Base-by-base conservation (phyloP, 78 protist genomes). In the Guillardia theta region DNA sequence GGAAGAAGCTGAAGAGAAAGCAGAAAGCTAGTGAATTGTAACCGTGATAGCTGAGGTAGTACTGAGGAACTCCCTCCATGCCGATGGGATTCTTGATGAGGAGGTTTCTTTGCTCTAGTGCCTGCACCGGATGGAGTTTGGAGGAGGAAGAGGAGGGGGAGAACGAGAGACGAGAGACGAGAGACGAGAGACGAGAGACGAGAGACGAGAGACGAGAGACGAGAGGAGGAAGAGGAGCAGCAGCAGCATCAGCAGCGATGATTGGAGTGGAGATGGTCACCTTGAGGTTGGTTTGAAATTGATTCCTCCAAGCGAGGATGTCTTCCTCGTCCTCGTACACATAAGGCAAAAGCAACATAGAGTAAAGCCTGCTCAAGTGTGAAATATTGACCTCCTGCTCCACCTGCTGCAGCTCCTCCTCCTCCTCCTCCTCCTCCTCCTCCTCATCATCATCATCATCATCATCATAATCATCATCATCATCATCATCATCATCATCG, bases 41-140 rank as follows among this genome's bases (percentile, higher is more conserved):
- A n/a, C 90, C 90, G 33, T 78, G 90, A 36, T 78, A 78, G 50
- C 50, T 43, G 53, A 78, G 48, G 90, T 78, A 78, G 90, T 78
- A 78, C 90, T 78, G 90, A 9, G 90, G 90, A 22, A 78, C 90
- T 3, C 90, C 90, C 30, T 78, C 90, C 90, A 78, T 78, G 0
- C 15, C 18, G 3, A 43, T 18, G 41, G 90, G 90, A 18, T 43
- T 36, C 15, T 18, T 18, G 90, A 78, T 78, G 33, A 18, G 50
- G 90, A 78, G 18, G 90, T 48, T 48, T 36, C 22, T 24, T 43
- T 70, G n/a, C 10, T 36, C 83, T 30, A 58, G 70, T 8, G 6
- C 27, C 70, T 24, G 70, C 70, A 58, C 70, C n/a, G n/a, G n/a
- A n/a, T n/a, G n/a, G n/a, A n/a, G n/a, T n/a, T n/a, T n/a, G n/a